Evolutionary conservation across 2,329 filamentous ascomycete species (phyloP).

Genomic region (Byssothecium circinans): DNA sequence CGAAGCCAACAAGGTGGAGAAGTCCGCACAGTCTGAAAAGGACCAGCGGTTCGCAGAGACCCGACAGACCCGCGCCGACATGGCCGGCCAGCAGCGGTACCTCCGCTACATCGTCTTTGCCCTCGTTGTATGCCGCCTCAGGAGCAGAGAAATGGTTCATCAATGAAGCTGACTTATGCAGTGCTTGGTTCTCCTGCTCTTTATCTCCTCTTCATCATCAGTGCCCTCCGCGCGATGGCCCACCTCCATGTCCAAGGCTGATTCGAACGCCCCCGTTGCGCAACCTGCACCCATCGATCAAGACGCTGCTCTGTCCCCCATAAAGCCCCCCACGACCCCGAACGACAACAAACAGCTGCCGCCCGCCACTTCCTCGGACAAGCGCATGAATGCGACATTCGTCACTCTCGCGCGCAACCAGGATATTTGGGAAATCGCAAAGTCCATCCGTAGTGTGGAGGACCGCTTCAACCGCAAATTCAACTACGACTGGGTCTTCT

Average conservation of each 20-base stretch:
- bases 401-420: constrained; percentile 91
- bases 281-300: not conserved
- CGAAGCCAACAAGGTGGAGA: constrained; percentile 32
- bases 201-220: constrained; percentile 68
- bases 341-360: constrained; percentile 38
- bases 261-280: constrained; percentile 11
- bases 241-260: constrained; percentile 19
- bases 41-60: constrained; percentile 12
- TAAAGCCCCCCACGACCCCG: constrained; percentile 33
- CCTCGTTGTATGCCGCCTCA: constrained; percentile 67
- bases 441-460: constrained; percentile 94
- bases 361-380: constrained; percentile 59
- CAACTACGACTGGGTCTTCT: constrained; percentile 98
- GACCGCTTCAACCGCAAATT: constrained; percentile 97
- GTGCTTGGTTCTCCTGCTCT: constrained; percentile 75
- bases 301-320: not conserved
- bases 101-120: constrained; percentile 74
- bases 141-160: not conserved
- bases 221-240: constrained; percentile 43
- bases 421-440: constrained; percentile 95
- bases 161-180: constrained; percentile 33
- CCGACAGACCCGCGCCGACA: constrained; percentile 49
- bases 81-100: constrained; percentile 72
- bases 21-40: constrained; percentile 22
- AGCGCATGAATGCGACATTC: constrained; percentile 94